phyloP scores from a whole-genome alignment of 257 asterid species.

The Ilex aquifolium region DNA sequence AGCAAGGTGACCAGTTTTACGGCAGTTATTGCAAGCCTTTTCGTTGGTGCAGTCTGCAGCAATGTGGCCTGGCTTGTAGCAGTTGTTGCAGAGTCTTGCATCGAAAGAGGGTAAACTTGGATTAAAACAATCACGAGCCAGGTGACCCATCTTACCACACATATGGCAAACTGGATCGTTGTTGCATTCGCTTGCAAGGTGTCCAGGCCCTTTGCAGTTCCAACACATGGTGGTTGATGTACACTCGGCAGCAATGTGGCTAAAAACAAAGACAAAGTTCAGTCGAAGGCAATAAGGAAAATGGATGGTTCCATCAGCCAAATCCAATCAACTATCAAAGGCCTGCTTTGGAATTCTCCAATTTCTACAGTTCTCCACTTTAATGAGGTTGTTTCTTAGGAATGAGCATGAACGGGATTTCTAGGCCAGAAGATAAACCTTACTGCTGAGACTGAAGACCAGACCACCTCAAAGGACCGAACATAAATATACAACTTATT shows the following conservation, averaged over 20 bases:
- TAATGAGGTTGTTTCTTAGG: too few species aligned
- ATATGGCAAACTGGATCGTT: slow-evolving; percentile 59
- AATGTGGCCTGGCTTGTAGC: slow-evolving; percentile 41
- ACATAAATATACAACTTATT: too few species aligned
- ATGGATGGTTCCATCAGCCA: too few species aligned
- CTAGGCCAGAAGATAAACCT: too few species aligned
- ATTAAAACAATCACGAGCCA: slow-evolving; percentile 38
- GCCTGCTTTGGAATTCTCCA: too few species aligned
- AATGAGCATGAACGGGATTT: too few species aligned
- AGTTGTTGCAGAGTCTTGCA: slow-evolving; percentile 40
- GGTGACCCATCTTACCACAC: slow-evolving; percentile 50
- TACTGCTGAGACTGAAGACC: too few species aligned
- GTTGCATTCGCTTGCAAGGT: slow-evolving; percentile 55
- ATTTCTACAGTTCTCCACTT: too few species aligned
- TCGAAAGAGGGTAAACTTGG: slow-evolving; percentile 42
- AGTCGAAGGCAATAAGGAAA: too few species aligned
- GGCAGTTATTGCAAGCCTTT: slow-evolving; percentile 58
- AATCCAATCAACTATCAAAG: too few species aligned
- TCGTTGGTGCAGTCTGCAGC: slow-evolving; percentile 45
- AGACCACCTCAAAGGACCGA: too few species aligned
- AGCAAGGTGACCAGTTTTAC: slow-evolving; percentile 54
- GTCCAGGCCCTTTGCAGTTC: slow-evolving; percentile 37
- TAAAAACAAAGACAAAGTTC: too few species aligned
- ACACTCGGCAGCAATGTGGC: slow-evolving; percentile 20
- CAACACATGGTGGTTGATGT: slow-evolving; percentile 12